A percentile compares a stretch with the other conserved stretches of the same genome.
phyloP scores from a whole-genome alignment of 2,329 filamentous ascomycete genomes.

The Xylaria sp. region DNA sequence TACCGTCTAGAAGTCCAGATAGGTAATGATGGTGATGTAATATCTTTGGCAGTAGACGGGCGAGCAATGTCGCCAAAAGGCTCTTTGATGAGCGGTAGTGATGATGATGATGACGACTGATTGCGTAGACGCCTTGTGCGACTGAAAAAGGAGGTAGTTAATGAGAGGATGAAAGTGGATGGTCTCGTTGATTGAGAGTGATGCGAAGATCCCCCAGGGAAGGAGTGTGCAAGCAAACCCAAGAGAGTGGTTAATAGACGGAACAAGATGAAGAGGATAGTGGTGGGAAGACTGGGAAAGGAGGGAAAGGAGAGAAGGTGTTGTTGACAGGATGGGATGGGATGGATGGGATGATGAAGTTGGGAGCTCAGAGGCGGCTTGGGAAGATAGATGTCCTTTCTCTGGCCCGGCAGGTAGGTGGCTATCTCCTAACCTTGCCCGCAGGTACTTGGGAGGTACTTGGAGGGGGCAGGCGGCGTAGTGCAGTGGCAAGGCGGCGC shows the following conservation, averaged over 20 bases:
- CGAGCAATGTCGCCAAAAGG: slow-evolving; percentile 8
- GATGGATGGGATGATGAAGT: slow-evolving; percentile 32
- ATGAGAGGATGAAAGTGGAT: slow-evolving; percentile 52
- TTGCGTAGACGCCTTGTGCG: slow-evolving; percentile 28
- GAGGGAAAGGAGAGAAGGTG: slow-evolving; percentile 25
- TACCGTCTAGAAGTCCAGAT: slow-evolving; percentile 29
- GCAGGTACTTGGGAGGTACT: background rate
- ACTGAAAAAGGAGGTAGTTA: slow-evolving; percentile 44
- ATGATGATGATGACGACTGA: slow-evolving; percentile 19
- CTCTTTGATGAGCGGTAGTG: slow-evolving; percentile 16
- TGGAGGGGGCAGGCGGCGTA: background rate
- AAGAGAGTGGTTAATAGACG: slow-evolving; percentile 35
- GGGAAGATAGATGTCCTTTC: slow-evolving; percentile 29
- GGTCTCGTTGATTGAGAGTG: slow-evolving; percentile 43
- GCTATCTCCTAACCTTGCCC: no score
- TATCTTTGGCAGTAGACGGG: slow-evolving; percentile 17
- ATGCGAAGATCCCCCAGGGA: slow-evolving; percentile 41
- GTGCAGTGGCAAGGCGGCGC: background rate
- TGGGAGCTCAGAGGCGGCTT: slow-evolving; percentile 35
- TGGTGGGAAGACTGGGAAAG: slow-evolving; percentile 34
- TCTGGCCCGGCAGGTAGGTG: slow-evolving; percentile 3
- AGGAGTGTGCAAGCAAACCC: slow-evolving; percentile 42
- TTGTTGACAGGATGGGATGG: slow-evolving; percentile 14
- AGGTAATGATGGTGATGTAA: background rate
- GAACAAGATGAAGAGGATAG: slow-evolving; percentile 21